A percentile compares a stretch with the other conserved stretches of the same genome.
These are phyloP conservation scores for Helianthus annuus DNA, from an alignment of 129 eudicot species.

Conservation along the genomic window HanXRQr2.0-SUNRISE NC_035440.2:44754231-44754730, in stretches of 20 bases:
- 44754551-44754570: constrained; percentile 12
- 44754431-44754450: constrained; percentile 56
- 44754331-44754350: constrained; percentile 94
- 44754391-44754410: constrained; percentile 1
- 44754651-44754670: constrained; percentile 93
- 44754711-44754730: constrained; percentile 69
- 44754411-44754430: constrained; percentile 4
- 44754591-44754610: not conserved
- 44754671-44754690: constrained; percentile 96
- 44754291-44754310: constrained; percentile 80
- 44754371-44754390: not conserved
- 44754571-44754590: not conserved
- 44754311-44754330: constrained; percentile 58
- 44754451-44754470: constrained; percentile 96
- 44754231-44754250: constrained; percentile 91
- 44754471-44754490: constrained; percentile 99
- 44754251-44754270: constrained; percentile 92
- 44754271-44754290: constrained; percentile 84
- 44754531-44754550: constrained; percentile 73
- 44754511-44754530: constrained; percentile 84
- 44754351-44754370: constrained; percentile 14
- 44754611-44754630: constrained; percentile 34
- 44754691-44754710: constrained; percentile 96
- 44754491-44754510: constrained; percentile 97
- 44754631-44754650: constrained; percentile 91